These are phyloP conservation scores for Cryptococcus sp. DNA, from an alignment of 1,284 basidiomycete species.

Conservation along the genomic window DNA sequence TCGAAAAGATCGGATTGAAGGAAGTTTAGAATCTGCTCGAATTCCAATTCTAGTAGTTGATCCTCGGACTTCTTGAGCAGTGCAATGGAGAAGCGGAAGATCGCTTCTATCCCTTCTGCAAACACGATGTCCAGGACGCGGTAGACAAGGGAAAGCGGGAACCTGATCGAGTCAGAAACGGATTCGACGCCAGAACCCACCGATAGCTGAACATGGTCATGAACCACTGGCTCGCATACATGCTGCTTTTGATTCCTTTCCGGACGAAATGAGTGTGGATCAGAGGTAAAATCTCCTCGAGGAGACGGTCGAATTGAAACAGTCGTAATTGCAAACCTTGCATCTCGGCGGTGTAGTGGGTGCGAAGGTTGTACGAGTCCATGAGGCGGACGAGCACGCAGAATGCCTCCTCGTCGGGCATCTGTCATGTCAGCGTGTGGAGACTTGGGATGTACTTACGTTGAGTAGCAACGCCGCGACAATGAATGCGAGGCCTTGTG, in stretches of 20 bases:
- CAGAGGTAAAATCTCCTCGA: conserved; percentile 89
- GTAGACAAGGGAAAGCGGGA: conserved; percentile 90
- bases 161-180: conserved; percentile 60
- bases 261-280: conserved; percentile 88
- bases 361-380: conserved; percentile 92
- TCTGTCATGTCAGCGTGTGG: conserved; percentile 58
- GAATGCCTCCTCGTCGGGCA: conserved; percentile 98
- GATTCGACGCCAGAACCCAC: conserved; percentile 54
- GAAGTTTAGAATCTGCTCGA: conserved; percentile 82
- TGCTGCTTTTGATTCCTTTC: conserved; percentile 92
- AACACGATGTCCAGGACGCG: conserved; percentile 82
- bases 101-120: conserved; percentile 94
- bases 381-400: conserved; percentile 95
- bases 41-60: conserved; percentile 71
- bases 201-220: conserved; percentile 94
- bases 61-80: conserved; percentile 88
- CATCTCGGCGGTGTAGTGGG: conserved; percentile 98
- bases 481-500: conserved; percentile 93
- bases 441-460: conserved; percentile 57
- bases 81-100: conserved; percentile 91
- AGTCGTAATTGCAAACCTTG: conserved; percentile 90
- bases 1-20: conserved; percentile 82
- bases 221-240: conserved; percentile 97
- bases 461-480: conserved; percentile 91
- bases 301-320: conserved; percentile 85